Evolutionary conservation across 2,329 filamentous ascomycete species (phyloP), one percentile per base, ranked within the genome.

Genomic region (Salinomyces thailandicus): DNA sequence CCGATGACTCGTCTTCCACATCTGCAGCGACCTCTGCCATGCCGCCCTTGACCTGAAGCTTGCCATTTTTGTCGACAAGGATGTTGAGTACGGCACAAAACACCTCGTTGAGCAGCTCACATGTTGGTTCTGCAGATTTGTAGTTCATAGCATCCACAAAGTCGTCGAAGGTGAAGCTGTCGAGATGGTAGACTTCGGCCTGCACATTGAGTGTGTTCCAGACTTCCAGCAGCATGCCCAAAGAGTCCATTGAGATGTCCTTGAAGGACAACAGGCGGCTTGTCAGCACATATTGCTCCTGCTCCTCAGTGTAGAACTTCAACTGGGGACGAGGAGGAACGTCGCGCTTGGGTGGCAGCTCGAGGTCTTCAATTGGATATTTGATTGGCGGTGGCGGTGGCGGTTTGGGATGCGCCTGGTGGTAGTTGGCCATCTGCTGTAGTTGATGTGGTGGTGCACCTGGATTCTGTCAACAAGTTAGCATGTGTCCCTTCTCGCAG

Each of bases 121-220:
- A 91, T 5, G 81, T 79, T 1, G 76, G 66, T 15, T 85, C 77
- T 20, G 79, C 73, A 0, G 78, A 85, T 4, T 43, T 37, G 39
- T 87, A 80, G 33, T 79, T 73, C 69, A 98, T 78, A 0, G 87
- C 81, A 56, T 96, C 82, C 4, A 94, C 71, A 52, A 87, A 96
- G 58, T 98, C 91, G 57, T 98, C 91, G 52, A 96, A 93, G 0
- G 89, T 96, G 55, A 98, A 98, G 0, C 89, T 96, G 59, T 98
- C 91, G 17, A 98, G 71, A 53, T 85, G 77, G 55, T 93, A 93
- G 13, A 95, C 81, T 53, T 94, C 85, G 54, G 86, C 93, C 56
- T 95, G 95, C n/a, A 98, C 89, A 52, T 95, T 98, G 20, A 98
- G 70, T 0, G 87, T 95, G 51, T 95, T 86, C 91, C 91, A 98